Base-by-base conservation (phyloP, 306 rosid species). In the Acacia melanoxylon region DNA sequence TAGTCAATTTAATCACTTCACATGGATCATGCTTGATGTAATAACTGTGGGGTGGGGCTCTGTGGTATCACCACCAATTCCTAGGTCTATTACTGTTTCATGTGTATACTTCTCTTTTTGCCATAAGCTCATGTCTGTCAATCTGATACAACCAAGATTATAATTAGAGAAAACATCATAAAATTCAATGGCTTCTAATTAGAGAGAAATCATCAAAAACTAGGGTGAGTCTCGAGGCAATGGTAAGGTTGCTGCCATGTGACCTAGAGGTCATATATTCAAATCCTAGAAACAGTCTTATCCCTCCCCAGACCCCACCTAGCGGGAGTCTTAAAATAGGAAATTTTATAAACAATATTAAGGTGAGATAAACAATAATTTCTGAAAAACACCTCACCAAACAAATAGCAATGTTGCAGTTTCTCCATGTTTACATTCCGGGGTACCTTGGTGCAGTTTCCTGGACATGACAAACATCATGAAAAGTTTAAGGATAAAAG, bases 41-140 rank as follows among this genome's bases (percentile, higher is more conserved):
- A 92, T 85, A 80, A 86, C 48, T 44, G 85, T 61, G 71, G 94
- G 94, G n/a, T 91, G 77, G 24, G 93, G 97, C 78, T 88, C 78
- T 72, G 94, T 88, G 41, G 97, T 92, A 73, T 91, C 92, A 59
- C 97, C 93, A 79, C 97, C 93, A 79, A 91, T 73, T 61, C 94
- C 94, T 29, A 89, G 94, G 88, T 91, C 86, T 70, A 92, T 89
- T 74, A 92, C 68, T 66, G 89, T 79, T 56, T 90, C 94, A 77
- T 88, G 78, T 45, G 94, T 91, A 81, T 86, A 81, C 89, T 88
- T 91, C 81, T 86, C 75, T 35, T 84, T 48, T 84, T 92, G 93
- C 80, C 80, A 82, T 77, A 78, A 75, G 84, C 86, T 87, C 82
- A 3, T 71, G 87, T 79, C 86, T 90, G 74, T 91, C 86, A 75